phyloP scores from a whole-genome alignment of 345 rosid species.

The Hibiscus syriacus region DNA sequence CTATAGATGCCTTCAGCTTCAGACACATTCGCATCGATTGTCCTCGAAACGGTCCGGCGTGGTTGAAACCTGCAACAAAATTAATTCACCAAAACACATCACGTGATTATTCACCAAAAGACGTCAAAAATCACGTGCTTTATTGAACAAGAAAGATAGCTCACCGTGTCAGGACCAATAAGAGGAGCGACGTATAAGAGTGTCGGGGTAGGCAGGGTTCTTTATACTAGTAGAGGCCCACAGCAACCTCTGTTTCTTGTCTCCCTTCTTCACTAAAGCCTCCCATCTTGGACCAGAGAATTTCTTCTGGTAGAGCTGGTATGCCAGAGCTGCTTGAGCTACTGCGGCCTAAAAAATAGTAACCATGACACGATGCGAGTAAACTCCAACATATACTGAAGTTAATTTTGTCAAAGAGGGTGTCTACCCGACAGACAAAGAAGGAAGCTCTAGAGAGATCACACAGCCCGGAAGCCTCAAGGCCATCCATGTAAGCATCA shows the following conservation, averaged over 20 bases:
- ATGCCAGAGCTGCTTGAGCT: too few species aligned
- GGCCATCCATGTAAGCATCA: constrained; percentile 93
- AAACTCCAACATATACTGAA: neutral
- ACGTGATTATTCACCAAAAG: neutral
- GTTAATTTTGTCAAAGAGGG: constrained; percentile 49
- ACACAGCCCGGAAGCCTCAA: constrained; percentile 71
- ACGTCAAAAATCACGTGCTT: neutral
- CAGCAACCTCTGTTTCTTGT: constrained; percentile 89
- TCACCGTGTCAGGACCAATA: too few species aligned
- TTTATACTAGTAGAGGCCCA: constrained; percentile 99
- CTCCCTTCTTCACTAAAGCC: too few species aligned
- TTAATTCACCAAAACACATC: neutral
- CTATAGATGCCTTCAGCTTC: too few species aligned
- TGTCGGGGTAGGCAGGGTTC: constrained; percentile 91
- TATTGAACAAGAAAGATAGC: constrained; percentile 1
- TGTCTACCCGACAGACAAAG: constrained; percentile 95
- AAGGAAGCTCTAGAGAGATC: constrained; percentile 98
- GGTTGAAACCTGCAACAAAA: constrained; percentile 63
- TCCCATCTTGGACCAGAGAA: too few species aligned
- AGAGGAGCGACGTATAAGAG: constrained; percentile 84
- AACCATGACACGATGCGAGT: constrained; percentile 12
- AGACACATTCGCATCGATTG: too few species aligned
- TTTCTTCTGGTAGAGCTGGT: too few species aligned
- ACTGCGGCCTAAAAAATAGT: too few species aligned
- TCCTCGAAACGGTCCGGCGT: constrained; percentile 97